phyloP scores from a whole-genome alignment of 2,329 filamentous ascomycete genomes.

The Furcasterigmium furcatum region DNA sequence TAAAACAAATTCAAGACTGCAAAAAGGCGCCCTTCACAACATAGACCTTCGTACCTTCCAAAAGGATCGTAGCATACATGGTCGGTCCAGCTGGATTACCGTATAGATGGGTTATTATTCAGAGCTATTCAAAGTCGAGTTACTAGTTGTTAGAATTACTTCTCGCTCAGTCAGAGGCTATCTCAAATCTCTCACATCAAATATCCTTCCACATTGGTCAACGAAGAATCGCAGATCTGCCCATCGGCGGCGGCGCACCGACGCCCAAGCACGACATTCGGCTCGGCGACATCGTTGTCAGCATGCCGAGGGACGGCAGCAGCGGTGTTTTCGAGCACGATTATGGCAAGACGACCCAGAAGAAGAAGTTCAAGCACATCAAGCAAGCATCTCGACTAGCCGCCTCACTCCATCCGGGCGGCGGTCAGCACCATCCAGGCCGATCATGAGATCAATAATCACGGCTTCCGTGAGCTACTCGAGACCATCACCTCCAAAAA shows the following conservation, averaged over 20 bases:
- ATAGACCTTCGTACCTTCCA: no score
- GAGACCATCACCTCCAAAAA: neutral
- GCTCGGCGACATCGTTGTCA: slow-evolving; percentile 11
- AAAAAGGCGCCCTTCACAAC: no score
- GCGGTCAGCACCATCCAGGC: slow-evolving; percentile 8
- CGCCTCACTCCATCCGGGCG: slow-evolving; percentile 10
- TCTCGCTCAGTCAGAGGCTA: no score
- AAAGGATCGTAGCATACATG: no score
- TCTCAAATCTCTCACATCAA: no score
- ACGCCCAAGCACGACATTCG: slow-evolving; percentile 28
- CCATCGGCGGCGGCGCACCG: slow-evolving; percentile 30
- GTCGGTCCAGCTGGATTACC: no score
- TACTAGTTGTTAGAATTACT: no score
- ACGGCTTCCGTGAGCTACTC: slow-evolving; percentile 9
- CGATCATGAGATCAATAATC: slow-evolving; percentile 7
- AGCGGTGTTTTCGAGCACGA: slow-evolving; percentile 21
- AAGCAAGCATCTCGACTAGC: slow-evolving; percentile 13
- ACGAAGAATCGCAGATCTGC: no score
- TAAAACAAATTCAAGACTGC: no score
- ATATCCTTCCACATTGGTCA: no score
- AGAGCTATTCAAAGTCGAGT: no score
- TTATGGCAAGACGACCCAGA: slow-evolving; percentile 17
- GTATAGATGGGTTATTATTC: no score
- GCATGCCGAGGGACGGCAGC: neutral
- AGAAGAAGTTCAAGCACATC: slow-evolving; percentile 9